Evolutionary conservation across 192 early-diverging fungal genomes (phyloP), one percentile per base, ranked within the genome.

Genomic region (Backusella psychrophila): DNA sequence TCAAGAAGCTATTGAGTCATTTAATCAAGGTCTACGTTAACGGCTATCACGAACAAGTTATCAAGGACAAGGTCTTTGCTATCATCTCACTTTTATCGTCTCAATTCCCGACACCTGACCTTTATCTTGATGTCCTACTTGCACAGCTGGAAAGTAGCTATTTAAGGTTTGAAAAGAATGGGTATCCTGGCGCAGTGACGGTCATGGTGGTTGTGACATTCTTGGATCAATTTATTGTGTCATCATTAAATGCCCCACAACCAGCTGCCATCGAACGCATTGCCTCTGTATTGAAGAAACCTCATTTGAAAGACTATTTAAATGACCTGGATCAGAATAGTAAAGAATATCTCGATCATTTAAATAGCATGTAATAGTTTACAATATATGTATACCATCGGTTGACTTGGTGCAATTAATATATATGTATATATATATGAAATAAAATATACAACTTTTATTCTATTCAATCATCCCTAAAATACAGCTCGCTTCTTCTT

Each of bases 401-500:
- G 1, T 31, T 31, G 31, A 31, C 0, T 31, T 31, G 31, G 31
- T 31, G 31, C 31, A 31, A 31, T 31, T 31, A 31, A 31, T 31
- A 31, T 1, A 31, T 31, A 31, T 31, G 31, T n/a, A n/a, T n/a
- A n/a, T n/a, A n/a, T 29, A 29, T 29, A 29, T 29, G 29, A 33
- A 33, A 33, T 33, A 33, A 33, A 33, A 33, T 33, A 33, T 33
- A 33, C 33, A 33, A 0, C 33, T 33, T 33, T 39, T 39, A 39
- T 12, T 39, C 38, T 39, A 59, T 59, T 59, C 23, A 6, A 53
- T 5, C 4, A 5, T 53, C 12, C 15, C 21, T n/a, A 53, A 63
- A 63, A 63, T 63, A 63, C 56, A 38, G 80, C 77, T 14, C 80
- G 63, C 49, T 81, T 81, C 80, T 81, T 81, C 53, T 81, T 81